Conservation (phyloP, 179 eudicot genomes). For the Beta lomatogona region DNA sequence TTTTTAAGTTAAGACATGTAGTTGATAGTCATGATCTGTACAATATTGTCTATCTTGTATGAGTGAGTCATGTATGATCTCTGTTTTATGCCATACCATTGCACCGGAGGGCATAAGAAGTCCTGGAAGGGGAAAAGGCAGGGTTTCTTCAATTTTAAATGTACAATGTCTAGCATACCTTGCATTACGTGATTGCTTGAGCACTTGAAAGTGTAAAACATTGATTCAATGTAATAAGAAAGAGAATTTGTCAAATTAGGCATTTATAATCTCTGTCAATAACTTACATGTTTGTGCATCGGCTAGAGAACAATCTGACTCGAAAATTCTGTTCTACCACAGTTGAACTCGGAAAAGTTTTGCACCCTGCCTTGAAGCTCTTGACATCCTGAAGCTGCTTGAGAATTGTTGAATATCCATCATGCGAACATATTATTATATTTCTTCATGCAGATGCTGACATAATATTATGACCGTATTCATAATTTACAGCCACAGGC, state of each 20-base stretch:
- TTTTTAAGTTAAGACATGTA: not conserved
- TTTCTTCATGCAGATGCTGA: not conserved
- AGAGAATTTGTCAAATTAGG: not conserved
- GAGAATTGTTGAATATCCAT: not conserved
- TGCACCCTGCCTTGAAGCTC: not conserved
- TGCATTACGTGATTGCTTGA: not conserved
- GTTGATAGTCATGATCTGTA: not conserved
- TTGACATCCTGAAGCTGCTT: slow-evolving; percentile 10
- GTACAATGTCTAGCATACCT: not conserved
- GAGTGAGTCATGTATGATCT: not conserved
- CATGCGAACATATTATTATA: not conserved
- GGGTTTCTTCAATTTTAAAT: not conserved
- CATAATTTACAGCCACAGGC: not conserved
- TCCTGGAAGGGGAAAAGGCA: not conserved
- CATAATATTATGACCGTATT: not conserved
- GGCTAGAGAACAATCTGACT: not conserved
- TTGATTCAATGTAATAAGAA: not conserved
- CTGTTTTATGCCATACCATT: not conserved
- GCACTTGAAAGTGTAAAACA: not conserved
- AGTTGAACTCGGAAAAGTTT: slow-evolving; percentile 9
- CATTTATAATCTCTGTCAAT: not conserved
- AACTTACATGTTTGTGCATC: not conserved
- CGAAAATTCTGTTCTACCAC: slow-evolving; percentile 8
- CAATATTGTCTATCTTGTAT: not conserved
- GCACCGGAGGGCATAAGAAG: not conserved